Evolutionary conservation across 2,329 filamentous ascomycete species (phyloP).

Genomic region (Verticillium zaregamsianum): DNA sequence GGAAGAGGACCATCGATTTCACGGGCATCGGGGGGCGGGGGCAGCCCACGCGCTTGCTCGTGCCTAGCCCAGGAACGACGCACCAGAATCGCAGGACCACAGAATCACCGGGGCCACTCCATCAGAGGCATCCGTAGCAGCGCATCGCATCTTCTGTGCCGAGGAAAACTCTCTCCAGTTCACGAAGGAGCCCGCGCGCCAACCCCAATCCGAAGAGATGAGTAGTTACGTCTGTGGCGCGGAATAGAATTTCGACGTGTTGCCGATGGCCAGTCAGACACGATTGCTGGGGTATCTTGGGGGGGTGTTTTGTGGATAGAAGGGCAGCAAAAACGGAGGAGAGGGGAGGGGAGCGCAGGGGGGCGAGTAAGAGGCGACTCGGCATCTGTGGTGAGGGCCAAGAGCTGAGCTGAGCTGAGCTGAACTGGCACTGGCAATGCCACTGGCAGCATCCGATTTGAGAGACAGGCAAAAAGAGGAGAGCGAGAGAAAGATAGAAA

Average conservation of each 20-base stretch:
- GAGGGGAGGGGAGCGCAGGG: background rate
- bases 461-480: background rate
- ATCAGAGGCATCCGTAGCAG: background rate
- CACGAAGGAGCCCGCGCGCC: background rate
- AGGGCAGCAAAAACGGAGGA: background rate
- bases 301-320: background rate
- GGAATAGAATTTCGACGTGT: background rate
- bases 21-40: background rate
- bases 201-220: background rate
- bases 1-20: background rate
- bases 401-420: background rate
- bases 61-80: background rate
- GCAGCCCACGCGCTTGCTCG: background rate
- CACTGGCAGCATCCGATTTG: background rate
- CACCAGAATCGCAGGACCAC: background rate
- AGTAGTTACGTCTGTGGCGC: background rate
- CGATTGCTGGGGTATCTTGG: background rate
- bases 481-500: background rate
- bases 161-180: background rate
- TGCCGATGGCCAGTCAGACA: background rate
- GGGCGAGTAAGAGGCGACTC: background rate
- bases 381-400: background rate
- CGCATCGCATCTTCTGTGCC: background rate
- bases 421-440: background rate
- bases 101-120: background rate